Percentiles rank a stretch among this genome's conserved stretches.
These are phyloP conservation scores for Yamadazyma dushanensis DNA, from an alignment of 1,139 yeast species.

Conservation along the genomic window DNA sequence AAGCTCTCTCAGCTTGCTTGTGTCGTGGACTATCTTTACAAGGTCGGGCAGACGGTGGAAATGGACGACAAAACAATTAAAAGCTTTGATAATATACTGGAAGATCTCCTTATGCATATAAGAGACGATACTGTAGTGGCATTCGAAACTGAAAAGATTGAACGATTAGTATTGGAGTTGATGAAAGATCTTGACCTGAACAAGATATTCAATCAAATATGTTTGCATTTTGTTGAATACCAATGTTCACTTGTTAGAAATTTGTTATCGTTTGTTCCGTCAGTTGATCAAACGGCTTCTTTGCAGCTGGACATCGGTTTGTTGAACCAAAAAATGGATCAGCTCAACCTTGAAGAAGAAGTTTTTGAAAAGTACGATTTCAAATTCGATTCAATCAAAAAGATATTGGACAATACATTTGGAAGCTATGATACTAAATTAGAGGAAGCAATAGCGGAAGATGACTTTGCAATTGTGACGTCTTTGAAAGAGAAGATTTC, in stretches of 20 bases:
- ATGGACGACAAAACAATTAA: not conserved
- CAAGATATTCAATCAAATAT: not conserved
- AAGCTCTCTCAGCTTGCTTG: not conserved
- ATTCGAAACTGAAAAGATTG: not conserved
- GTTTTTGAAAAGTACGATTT: conserved; percentile 1
- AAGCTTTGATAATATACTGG: not conserved
- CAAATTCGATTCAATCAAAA: not conserved
- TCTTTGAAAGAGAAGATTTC: not conserved
- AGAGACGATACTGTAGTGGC: conserved; percentile 1
- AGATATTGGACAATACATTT: not conserved
- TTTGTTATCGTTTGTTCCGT: not conserved
- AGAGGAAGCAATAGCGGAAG: not conserved
- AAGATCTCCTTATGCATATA: not conserved
- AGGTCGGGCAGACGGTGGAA: not conserved
- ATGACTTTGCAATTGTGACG: not conserved
- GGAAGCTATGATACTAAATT: not conserved
- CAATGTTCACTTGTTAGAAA: not conserved
- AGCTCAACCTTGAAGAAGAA: not conserved
- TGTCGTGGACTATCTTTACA: not conserved
- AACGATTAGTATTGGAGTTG: not conserved
- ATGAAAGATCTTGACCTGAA: not conserved
- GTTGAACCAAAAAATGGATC: not conserved
- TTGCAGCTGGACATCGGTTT: not conserved
- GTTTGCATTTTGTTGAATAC: not conserved
- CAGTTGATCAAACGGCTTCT: not conserved